phyloP scores from a whole-genome alignment of 306 rosid genomes.

The Castanopsis chinensis region DNA sequence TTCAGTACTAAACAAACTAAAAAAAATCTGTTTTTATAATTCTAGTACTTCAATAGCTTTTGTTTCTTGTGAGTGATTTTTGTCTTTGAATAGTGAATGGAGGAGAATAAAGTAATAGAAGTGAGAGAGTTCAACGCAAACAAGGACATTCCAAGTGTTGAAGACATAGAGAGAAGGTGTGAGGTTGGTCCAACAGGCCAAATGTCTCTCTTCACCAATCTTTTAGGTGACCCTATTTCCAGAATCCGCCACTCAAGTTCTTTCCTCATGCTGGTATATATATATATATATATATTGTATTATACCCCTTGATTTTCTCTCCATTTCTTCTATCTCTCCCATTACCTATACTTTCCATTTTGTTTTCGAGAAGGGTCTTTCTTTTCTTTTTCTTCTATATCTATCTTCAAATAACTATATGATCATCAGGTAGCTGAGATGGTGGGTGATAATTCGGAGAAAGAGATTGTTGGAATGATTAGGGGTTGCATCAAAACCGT shows the following conservation, averaged over 20 bases:
- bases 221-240: conserved; percentile 91
- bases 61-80: too few species aligned
- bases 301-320: too few species aligned
- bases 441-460: conserved; percentile 35
- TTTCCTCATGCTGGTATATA: conserved; percentile 79
- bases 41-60: too few species aligned
- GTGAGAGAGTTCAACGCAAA: conserved; percentile 54
- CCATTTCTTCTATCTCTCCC: neutral
- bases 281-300: neutral
- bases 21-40: too few species aligned
- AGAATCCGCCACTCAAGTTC: conserved; percentile 96
- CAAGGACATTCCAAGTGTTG: conserved; percentile 51
- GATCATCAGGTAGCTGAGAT: conserved; percentile 71
- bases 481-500: conserved; percentile 96
- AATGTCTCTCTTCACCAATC: conserved; percentile 74
- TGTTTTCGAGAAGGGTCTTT: too few species aligned
- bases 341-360: neutral
- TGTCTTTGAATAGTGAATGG: too few species aligned
- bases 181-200: conserved; percentile 76
- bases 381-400: too few species aligned
- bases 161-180: conserved; percentile 70
- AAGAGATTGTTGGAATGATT: conserved; percentile 77
- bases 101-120: neutral
- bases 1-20: too few species aligned
- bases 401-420: neutral